Base-by-base conservation (phyloP, 73 alveolate species). In the Breviolum minutum region DNA sequence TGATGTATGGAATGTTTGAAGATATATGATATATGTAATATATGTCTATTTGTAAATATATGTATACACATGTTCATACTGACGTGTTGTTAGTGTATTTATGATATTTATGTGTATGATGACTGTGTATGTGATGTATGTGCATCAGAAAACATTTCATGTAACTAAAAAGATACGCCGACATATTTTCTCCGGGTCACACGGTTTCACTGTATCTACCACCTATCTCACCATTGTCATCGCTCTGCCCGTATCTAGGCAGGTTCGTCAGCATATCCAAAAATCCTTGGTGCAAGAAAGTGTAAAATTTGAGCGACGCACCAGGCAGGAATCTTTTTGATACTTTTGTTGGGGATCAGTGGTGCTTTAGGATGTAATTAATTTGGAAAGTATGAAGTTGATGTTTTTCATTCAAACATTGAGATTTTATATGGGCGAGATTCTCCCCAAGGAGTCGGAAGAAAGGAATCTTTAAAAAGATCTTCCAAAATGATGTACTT, bases 231-330 rank as follows among this genome's bases (percentile, higher is more conserved):
- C 76, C 22, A 4, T 4, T 66, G 73, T 6, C 76, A 66, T n/a
- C 81, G 19, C 29, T 71, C 81, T 71, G 40, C 80, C 80, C 26
- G 26, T 30, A 71, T 11, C 81, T 71, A 16, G 85, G 87, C 87
- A 79, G 48, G 48, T 79, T 79, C 87, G 87, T 29, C 87, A 79
- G 87, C 87, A 79, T 79, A 66, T 79, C 8, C 87, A 79, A 32
- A 79, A 79, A 30, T 79, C 87, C 48, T 32, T 79, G 87, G 87
- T 79, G 66, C 86, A 90, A 63, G 96, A 90, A 62, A 70, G 87
- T 29, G 96, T 90, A 63, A 90, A 90, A 64, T 90, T 90, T 74
- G 96, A 90, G 74, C 63, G 96, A 17, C 96, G 96, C 76, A 90
- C 96, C 62, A 90, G 96, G 96, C 32, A 17, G 26, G 73, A 6